These are phyloP conservation scores for Sporothrix mexicana DNA, from an alignment of 2,329 filamentous ascomycete genomes.

Conservation along the genomic window DNA sequence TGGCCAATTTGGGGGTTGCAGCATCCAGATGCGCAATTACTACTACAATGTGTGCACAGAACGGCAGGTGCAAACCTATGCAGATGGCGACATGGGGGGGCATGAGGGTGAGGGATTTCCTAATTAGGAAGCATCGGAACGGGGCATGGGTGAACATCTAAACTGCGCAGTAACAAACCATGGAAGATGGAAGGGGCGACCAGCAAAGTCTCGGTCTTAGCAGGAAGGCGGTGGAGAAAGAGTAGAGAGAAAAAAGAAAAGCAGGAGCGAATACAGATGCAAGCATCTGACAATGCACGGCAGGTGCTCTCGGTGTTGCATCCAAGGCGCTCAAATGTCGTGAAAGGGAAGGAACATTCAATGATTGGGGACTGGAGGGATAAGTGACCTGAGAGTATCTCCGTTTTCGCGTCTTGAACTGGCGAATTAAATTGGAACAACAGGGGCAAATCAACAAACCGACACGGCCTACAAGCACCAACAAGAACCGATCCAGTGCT, in stretches of 20 bases:
- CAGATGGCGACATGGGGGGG: conserved; percentile 18
- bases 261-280: too few relatives aligned
- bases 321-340: background rate
- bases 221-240: background rate
- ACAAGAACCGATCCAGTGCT: too few relatives aligned
- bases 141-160: background rate
- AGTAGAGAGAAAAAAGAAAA: too few relatives aligned
- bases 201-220: background rate
- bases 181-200: background rate
- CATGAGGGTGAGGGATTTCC: conserved; percentile 1
- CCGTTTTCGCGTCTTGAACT: background rate
- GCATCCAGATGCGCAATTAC: conserved; percentile 21
- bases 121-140: conserved; percentile 24
- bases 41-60: background rate
- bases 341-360: background rate
- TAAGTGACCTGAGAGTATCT: background rate
- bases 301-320: background rate
- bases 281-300: background rate
- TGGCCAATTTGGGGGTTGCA: background rate
- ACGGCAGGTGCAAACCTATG: conserved; percentile 6
- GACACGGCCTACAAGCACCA: too few relatives aligned
- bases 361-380: background rate
- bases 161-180: background rate
- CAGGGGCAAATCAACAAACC: conserved; percentile 23
- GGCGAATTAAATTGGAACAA: background rate